Evolutionary conservation across 2,329 filamentous ascomycete species (phyloP).

Genomic region (Fusarium pilosicola): DNA sequence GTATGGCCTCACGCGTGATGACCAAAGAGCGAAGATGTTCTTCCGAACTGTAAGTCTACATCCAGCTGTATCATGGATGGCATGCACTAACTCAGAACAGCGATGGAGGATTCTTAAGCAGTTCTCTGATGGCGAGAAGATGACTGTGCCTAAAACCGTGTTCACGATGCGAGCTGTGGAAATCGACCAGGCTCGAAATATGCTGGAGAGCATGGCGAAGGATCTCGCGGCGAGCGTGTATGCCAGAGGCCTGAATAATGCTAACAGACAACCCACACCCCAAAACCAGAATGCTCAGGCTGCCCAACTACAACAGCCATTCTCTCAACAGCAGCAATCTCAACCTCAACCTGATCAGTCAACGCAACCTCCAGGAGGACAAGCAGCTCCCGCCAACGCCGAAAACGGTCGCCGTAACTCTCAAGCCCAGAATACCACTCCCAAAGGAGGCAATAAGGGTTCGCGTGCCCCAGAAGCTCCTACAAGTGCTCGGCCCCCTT

Average conservation of each 20-base stretch:
- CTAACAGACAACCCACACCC: constrained; percentile 42
- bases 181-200: constrained; percentile 58
- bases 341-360: constrained; percentile 41
- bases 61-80: neutral
- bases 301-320: constrained; percentile 47
- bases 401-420: constrained; percentile 64
- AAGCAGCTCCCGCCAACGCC: constrained; percentile 53
- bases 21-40: constrained; percentile 61
- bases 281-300: constrained; percentile 45
- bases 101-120: constrained; percentile 64
- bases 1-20: constrained; percentile 61
- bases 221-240: constrained; percentile 54
- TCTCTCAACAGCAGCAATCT: constrained; percentile 49
- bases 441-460: constrained; percentile 54
- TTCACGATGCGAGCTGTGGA: constrained; percentile 65
- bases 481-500: constrained; percentile 66
- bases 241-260: constrained; percentile 41
- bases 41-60: constrained; percentile 60
- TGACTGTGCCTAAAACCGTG: constrained; percentile 56
- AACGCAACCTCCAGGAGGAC: constrained; percentile 36
- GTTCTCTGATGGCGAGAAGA: constrained; percentile 60
- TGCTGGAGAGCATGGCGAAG: constrained; percentile 63
- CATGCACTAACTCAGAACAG: constrained; percentile 54
- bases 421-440: constrained; percentile 56
- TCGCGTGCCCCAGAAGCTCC: constrained; percentile 65